Percentiles rank a stretch among this genome's conserved stretches.
These are phyloP conservation scores for Colletotrichum sp. DNA, from an alignment of 2,329 filamentous ascomycete species.

Conservation along the genomic window DNA sequence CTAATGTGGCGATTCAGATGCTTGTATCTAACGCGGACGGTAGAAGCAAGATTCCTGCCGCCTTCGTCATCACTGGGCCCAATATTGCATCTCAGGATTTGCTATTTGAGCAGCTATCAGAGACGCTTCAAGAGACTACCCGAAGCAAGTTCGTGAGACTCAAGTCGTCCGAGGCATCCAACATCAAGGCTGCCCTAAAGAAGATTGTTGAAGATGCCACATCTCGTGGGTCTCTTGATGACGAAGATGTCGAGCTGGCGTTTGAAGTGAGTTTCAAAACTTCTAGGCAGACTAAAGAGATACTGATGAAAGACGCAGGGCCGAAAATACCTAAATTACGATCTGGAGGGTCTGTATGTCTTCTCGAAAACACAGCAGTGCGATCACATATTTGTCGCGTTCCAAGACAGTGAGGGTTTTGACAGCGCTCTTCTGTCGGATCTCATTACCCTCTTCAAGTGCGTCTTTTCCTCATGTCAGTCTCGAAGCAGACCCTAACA, in stretches of 20 bases:
- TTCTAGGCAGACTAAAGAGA: neutral
- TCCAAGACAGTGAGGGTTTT: slow-evolving; percentile 85
- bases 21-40: slow-evolving; percentile 22
- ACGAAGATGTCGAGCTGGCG: slow-evolving; percentile 56
- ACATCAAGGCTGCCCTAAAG: slow-evolving; percentile 75
- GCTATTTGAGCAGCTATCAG: slow-evolving; percentile 73
- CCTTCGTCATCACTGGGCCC: slow-evolving; percentile 78
- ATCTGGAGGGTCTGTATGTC: slow-evolving; percentile 72
- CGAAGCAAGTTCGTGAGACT: slow-evolving; percentile 68
- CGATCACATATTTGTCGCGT: slow-evolving; percentile 70
- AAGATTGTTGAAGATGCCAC: slow-evolving; percentile 74
- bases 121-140: slow-evolving; percentile 51
- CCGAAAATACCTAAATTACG: slow-evolving; percentile 76
- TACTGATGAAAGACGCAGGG: slow-evolving; percentile 45
- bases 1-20: neutral
- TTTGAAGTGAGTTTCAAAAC: slow-evolving; percentile 52
- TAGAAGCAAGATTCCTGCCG: slow-evolving; percentile 64
- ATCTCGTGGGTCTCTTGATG: slow-evolving; percentile 44
- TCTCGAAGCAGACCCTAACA: neutral
- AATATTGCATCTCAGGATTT: slow-evolving; percentile 78
- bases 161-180: slow-evolving; percentile 73
- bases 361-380: slow-evolving; percentile 59
- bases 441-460: slow-evolving; percentile 72
- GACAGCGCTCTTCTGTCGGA: slow-evolving; percentile 76
- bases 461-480: slow-evolving; percentile 28